Conservation (phyloP, 2,329 filamentous ascomycete genomes). For the Fusarium papillatum region DNA sequence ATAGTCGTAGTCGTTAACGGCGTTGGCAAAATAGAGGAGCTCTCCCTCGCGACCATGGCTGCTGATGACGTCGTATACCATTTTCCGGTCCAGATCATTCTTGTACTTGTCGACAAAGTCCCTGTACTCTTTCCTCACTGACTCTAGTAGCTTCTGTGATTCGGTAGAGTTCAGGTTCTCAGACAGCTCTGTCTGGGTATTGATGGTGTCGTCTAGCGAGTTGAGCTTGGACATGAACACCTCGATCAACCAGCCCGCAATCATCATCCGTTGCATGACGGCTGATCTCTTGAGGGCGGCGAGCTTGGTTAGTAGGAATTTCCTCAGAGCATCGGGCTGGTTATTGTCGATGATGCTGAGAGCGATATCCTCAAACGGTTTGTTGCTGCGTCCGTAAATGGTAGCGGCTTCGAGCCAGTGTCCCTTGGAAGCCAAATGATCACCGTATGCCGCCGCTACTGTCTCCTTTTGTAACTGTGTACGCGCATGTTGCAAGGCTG, state of each 20-base stretch:
- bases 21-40: conserved; percentile 89
- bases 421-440: conserved; percentile 86
- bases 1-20: conserved; percentile 93
- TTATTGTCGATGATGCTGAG: conserved; percentile 90
- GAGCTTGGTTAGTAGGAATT: conserved; percentile 90
- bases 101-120: conserved; percentile 91
- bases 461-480: conserved; percentile 87
- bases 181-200: conserved; percentile 86
- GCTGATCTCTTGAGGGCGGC: conserved; percentile 84
- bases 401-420: conserved; percentile 88
- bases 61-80: conserved; percentile 95
- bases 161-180: conserved; percentile 80
- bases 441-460: conserved; percentile 92
- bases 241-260: conserved; percentile 95
- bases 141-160: conserved; percentile 78
- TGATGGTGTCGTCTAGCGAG: conserved; percentile 92
- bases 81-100: conserved; percentile 88
- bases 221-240: conserved; percentile 98
- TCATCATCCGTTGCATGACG: conserved; percentile 94
- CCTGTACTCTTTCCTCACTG: conserved; percentile 84
- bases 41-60: conserved; percentile 96
- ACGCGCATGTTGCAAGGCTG: conserved; percentile 87
- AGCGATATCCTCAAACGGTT: conserved; percentile 96
- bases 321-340: conserved; percentile 90
- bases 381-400: conserved; percentile 95